These are phyloP conservation scores for Penicillium sp. DNA, from an alignment of 2,329 filamentous ascomycete genomes.

Conservation along the genomic window DNA sequence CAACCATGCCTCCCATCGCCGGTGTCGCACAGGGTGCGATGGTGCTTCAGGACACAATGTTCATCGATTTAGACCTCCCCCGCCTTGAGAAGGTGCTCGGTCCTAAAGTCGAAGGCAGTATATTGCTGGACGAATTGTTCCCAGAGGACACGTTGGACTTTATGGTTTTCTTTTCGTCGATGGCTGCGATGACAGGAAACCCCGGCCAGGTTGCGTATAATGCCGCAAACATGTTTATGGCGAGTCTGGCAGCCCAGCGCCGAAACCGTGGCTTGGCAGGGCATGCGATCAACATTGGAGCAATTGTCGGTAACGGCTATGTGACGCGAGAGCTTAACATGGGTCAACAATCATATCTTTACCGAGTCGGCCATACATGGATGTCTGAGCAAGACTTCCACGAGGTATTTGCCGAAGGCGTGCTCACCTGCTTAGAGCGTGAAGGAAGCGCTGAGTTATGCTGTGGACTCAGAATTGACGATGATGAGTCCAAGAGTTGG, in stretches of 20 bases:
- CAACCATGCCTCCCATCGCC: conserved; percentile 35
- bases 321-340: conserved; percentile 22
- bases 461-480: conserved; percentile 23
- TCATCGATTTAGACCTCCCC: conserved; percentile 24
- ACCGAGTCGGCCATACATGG: conserved; percentile 21
- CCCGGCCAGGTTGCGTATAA: conserved; percentile 39
- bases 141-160: conserved; percentile 40
- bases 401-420: conserved; percentile 32
- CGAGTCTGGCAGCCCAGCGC: conserved; percentile 26
- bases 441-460: conserved; percentile 11
- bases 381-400: conserved; percentile 34
- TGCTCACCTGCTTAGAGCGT: conserved; percentile 23
- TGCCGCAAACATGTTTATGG: conserved; percentile 41
- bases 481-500: conserved; percentile 24
- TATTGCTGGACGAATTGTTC: conserved; percentile 22
- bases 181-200: conserved; percentile 36
- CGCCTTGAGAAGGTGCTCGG: conserved; percentile 32
- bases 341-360: conserved; percentile 23
- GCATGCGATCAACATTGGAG: conserved; percentile 23
- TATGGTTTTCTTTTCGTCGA: conserved; percentile 45
- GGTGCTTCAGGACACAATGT: conserved; percentile 32
- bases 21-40: conserved; percentile 40
- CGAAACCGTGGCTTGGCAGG: conserved; percentile 14
- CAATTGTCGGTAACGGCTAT: conserved; percentile 20
- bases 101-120: conserved; percentile 33